These are phyloP conservation scores for Kregervanrija delftensis DNA, from an alignment of 805 yeast species.

Conservation along the genomic window DNA sequence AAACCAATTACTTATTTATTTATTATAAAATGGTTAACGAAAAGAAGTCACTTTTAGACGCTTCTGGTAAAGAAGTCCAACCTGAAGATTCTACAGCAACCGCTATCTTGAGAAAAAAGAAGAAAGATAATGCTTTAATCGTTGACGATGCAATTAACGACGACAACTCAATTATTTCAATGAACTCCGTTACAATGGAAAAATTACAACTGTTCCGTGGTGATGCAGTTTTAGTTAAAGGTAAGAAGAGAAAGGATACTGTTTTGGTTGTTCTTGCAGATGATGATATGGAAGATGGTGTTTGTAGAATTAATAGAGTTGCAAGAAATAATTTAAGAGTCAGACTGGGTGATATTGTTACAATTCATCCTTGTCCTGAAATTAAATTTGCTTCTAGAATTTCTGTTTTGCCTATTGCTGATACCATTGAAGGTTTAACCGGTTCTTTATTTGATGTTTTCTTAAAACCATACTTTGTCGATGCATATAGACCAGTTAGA, in stretches of 20 bases:
- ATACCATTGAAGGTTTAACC: conserved; percentile 95
- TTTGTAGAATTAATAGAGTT: conserved; percentile 89
- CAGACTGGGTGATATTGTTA: conserved; percentile 85
- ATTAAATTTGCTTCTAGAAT: conserved; percentile 95
- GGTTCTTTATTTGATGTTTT: conserved; percentile 95
- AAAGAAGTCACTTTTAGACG: conserved; percentile 33
- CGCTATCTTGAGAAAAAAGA: conserved; percentile 93
- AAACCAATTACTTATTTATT: no score
- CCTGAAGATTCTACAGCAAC: conserved; percentile 68
- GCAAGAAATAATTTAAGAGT: conserved; percentile 93
- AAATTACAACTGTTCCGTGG: conserved; percentile 92
- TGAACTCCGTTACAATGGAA: conserved; percentile 94
- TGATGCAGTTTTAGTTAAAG: conserved; percentile 94
- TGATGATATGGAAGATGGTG: conserved; percentile 94
- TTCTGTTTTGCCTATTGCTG: conserved; percentile 93
- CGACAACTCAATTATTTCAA: conserved; percentile 93
- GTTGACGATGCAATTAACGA: conserved; percentile 97
- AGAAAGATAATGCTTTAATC: conserved; percentile 88
- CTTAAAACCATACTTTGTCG: conserved; percentile 96
- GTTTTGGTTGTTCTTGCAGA: conserved; percentile 93
- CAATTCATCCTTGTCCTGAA: conserved; percentile 94
- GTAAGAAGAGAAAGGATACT: conserved; percentile 96
- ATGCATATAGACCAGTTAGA: conserved; percentile 97
- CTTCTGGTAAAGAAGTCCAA: conserved; percentile 28
- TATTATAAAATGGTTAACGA: conserved; percentile 7